Evolutionary conservation across 2,329 filamentous ascomycete genomes (phyloP).

Genomic region (Beauveria scarabaeidicola): DNA sequence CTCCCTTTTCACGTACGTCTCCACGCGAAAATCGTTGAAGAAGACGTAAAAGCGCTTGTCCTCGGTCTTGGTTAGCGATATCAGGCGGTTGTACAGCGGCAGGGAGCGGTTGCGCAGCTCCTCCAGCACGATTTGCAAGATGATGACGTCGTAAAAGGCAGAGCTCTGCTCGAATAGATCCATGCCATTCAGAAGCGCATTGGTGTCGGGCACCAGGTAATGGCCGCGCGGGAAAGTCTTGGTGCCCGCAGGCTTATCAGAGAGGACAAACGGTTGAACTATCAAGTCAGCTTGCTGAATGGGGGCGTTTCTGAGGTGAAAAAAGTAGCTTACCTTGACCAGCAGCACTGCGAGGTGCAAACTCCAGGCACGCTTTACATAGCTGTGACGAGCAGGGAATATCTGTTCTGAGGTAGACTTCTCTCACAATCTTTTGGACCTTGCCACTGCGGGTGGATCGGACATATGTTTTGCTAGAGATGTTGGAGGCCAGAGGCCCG

Average conservation of each 20-base stretch:
- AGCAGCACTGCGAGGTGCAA: constrained; percentile 69
- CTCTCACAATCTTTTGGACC: constrained; percentile 96
- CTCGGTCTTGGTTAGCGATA: constrained; percentile 86
- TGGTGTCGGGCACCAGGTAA: constrained; percentile 93
- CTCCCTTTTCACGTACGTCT: constrained; percentile 74
- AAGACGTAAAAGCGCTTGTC: constrained; percentile 98
- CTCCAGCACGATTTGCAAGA: constrained; percentile 92
- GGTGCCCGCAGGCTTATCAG: constrained; percentile 77
- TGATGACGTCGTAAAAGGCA: constrained; percentile 92
- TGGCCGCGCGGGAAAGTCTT: constrained; percentile 77
- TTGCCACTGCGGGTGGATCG: constrained; percentile 92
- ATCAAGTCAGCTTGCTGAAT: constrained; percentile 5
- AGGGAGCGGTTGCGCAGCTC: constrained; percentile 90
- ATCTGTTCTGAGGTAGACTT: constrained; percentile 91
- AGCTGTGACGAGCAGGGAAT: constrained; percentile 94
- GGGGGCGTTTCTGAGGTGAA: neutral
- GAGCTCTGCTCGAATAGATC: constrained; percentile 89
- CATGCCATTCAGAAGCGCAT: constrained; percentile 91
- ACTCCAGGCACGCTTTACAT: constrained; percentile 66
- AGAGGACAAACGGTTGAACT: constrained; percentile 81
- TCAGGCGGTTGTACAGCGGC: constrained; percentile 87
- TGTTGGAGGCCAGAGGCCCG: constrained; percentile 55
- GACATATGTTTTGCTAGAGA: constrained; percentile 94
- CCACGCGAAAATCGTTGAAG: constrained; percentile 94
- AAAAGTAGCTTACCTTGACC: constrained; percentile 53